These are phyloP conservation scores for Fusarium piperis DNA, from an alignment of 2,329 filamentous ascomycete genomes.

Conservation along the genomic window DNA sequence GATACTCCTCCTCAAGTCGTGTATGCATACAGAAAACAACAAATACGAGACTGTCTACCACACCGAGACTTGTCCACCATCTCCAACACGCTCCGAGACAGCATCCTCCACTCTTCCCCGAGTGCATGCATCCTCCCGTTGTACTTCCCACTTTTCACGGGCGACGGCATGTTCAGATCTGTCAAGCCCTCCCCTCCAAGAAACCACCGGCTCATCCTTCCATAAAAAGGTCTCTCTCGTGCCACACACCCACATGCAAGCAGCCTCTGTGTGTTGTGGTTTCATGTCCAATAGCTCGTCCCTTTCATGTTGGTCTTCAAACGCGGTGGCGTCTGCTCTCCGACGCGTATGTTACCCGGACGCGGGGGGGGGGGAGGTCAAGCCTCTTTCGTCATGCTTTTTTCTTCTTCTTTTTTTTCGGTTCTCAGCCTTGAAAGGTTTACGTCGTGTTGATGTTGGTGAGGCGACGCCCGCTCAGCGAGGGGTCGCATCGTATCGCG, in stretches of 20 bases:
- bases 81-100: neutral
- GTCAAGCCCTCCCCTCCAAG: neutral
- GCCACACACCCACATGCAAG: neutral
- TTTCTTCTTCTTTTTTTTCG: no score
- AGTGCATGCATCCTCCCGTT: neutral
- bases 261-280: neutral
- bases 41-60: neutral
- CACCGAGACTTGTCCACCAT: neutral
- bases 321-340: conserved; percentile 7
- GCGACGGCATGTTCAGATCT: neutral
- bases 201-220: neutral
- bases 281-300: neutral
- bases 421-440: neutral
- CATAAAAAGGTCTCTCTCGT: neutral
- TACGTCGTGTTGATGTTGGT: conserved; percentile 9
- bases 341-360: neutral
- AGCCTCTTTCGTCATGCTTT: conserved; percentile 10
- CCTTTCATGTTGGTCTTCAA: neutral
- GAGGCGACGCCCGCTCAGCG: neutral
- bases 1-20: neutral
- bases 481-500: conserved; percentile 5
- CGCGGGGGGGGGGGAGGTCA: neutral
- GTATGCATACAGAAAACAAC: neutral
- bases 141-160: neutral
- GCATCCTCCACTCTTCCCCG: neutral